These are phyloP conservation scores for Chalaropsis ovoidea DNA, from an alignment of 2,329 filamentous ascomycete genomes.

Conservation along the genomic window DNA sequence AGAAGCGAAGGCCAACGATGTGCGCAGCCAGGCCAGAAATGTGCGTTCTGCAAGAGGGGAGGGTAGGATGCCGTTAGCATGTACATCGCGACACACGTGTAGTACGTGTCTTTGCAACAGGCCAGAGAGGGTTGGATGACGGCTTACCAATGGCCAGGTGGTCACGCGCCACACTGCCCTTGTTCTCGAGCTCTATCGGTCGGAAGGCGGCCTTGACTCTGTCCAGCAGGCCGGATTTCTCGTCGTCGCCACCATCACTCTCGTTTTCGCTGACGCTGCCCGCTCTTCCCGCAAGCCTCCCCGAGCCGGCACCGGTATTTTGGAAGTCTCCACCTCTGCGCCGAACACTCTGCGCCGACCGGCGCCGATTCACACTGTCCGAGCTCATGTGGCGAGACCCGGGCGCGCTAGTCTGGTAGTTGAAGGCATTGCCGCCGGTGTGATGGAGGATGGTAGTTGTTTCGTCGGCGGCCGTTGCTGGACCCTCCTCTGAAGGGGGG, in stretches of 20 bases:
- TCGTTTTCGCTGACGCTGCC: slow-evolving; percentile 11
- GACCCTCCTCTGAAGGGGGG: slow-evolving; percentile 9
- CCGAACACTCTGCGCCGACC: slow-evolving; percentile 4
- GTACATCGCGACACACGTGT: background rate
- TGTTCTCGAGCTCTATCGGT: slow-evolving; percentile 71
- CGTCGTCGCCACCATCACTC: background rate
- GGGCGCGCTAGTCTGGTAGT: slow-evolving; percentile 22
- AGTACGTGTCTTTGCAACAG: background rate
- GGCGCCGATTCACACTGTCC: slow-evolving; percentile 1
- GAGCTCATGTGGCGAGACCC: slow-evolving; percentile 1
- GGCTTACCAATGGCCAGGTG: slow-evolving; percentile 63
- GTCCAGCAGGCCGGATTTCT: slow-evolving; percentile 15
- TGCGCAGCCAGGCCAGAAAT: slow-evolving; percentile 76
- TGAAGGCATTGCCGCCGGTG: slow-evolving; percentile 4
- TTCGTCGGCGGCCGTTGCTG: slow-evolving; percentile 20
- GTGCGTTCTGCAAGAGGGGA: slow-evolving; percentile 53
- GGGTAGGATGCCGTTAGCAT: background rate
- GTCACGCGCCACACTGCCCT: slow-evolving; percentile 72
- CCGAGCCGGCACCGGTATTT: background rate
- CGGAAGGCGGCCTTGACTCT: slow-evolving; percentile 33
- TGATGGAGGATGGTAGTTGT: slow-evolving; percentile 22
- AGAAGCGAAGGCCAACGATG: slow-evolving; percentile 67
- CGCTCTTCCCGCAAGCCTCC: background rate
- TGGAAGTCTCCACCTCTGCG: slow-evolving; percentile 1
- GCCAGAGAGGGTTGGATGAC: background rate